Conservation (phyloP, 768 basidiomycete genomes). For the Leccinum broughii region DNA sequence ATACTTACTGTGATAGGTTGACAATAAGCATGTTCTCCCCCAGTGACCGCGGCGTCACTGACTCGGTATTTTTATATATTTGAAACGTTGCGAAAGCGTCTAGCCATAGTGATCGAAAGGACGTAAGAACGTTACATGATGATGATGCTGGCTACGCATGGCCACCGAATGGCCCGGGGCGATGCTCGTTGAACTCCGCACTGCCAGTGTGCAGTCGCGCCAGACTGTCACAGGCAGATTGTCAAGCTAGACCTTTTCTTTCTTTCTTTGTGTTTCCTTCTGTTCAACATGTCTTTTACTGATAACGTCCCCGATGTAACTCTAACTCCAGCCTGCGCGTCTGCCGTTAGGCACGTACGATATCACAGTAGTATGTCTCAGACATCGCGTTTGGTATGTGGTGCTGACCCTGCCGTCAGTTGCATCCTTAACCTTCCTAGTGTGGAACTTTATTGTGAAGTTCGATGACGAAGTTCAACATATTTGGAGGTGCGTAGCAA, state of each 20-base stretch:
- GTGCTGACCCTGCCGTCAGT: conserved; percentile 13
- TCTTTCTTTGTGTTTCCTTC: background rate
- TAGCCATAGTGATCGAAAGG: background rate
- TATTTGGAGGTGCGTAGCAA: conserved; percentile 16
- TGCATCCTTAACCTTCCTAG: conserved; percentile 12
- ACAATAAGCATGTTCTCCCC: too few relatives aligned
- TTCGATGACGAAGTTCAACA: conserved; percentile 21
- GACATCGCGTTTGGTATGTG: background rate
- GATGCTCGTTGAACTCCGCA: background rate
- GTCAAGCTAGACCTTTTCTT: background rate
- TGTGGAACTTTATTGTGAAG: conserved; percentile 15
- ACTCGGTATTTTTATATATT: background rate
- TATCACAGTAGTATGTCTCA: conserved; percentile 13
- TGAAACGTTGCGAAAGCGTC: background rate
- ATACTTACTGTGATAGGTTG: too few relatives aligned
- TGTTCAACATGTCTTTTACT: background rate
- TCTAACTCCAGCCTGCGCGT: background rate
- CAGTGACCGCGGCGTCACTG: background rate
- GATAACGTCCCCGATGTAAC: background rate
- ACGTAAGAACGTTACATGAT: conserved; percentile 6
- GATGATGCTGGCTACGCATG: background rate
- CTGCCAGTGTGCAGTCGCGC: background rate
- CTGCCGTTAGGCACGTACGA: conserved; percentile 8
- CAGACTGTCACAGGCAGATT: background rate
- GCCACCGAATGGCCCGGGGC: background rate